Evolutionary conservation across 1,284 basidiomycete genomes (phyloP).

Genomic region (Mycosarcoma mackinlayi): DNA sequence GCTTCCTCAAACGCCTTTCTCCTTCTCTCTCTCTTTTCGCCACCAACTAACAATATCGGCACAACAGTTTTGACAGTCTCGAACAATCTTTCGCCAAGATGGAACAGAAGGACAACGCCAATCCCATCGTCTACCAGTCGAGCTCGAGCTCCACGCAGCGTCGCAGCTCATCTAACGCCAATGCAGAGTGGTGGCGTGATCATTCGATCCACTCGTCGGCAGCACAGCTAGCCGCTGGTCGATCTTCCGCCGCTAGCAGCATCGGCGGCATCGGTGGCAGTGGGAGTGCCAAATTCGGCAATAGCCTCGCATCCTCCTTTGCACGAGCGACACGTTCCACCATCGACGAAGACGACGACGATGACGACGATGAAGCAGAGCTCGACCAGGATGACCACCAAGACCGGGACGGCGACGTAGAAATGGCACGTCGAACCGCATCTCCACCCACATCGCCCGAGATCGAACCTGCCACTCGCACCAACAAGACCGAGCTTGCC

Average conservation of each 20-base stretch:
- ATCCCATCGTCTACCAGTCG: slow-evolving; percentile 68
- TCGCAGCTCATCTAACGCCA: slow-evolving; percentile 31
- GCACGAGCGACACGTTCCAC: slow-evolving; percentile 30
- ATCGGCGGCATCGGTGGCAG: slow-evolving; percentile 1
- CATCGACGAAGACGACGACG: slow-evolving; percentile 30
- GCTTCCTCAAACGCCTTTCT: background rate
- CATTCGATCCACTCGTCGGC: slow-evolving; percentile 43
- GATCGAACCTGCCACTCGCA: background rate
- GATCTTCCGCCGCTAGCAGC: slow-evolving; percentile 5
- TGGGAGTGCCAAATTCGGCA: slow-evolving; percentile 2
- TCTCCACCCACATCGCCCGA: slow-evolving; percentile 15
- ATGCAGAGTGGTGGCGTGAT: slow-evolving; percentile 64
- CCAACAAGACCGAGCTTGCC: background rate
- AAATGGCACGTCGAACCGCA: slow-evolving; percentile 4
- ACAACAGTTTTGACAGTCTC: too few relatives aligned
- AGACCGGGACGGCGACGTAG: slow-evolving; percentile 16
- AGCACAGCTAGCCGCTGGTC: slow-evolving; percentile 10
- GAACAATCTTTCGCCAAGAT: slow-evolving; percentile 19
- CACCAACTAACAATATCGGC: background rate
- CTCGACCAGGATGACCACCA: slow-evolving; percentile 66
- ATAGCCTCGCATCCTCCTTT: slow-evolving; percentile 72
- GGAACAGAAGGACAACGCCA: slow-evolving; percentile 68
- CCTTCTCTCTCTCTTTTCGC: background rate
- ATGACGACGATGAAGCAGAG: slow-evolving; percentile 23
- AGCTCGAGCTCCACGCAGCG: slow-evolving; percentile 61